phyloP scores from a whole-genome alignment of 164 flowering plant species.

The Annona cherimola region DNA sequence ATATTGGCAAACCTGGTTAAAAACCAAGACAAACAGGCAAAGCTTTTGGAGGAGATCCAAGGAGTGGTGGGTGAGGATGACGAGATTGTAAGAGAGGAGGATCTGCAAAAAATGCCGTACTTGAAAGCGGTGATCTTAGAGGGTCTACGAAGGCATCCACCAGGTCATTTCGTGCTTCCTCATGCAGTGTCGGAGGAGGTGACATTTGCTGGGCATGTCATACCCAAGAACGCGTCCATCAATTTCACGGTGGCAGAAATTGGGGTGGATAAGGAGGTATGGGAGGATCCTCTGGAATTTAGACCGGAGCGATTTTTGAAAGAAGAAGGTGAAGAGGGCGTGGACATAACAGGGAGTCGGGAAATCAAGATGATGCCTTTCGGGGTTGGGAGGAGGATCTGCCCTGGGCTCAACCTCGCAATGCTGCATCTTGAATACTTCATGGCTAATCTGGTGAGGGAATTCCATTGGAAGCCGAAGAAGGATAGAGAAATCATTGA shows the following conservation, averaged over 20 bases:
- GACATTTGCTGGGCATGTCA: constrained; percentile 16
- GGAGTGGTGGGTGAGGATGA: not conserved
- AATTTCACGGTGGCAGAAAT: constrained; percentile 36
- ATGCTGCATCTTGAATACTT: constrained; percentile 24
- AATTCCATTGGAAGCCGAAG: constrained; percentile 40
- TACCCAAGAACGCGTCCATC: constrained; percentile 25
- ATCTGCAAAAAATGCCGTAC: constrained; percentile 11
- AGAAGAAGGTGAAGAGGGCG: constrained; percentile 6
- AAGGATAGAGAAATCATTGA: constrained; percentile 15
- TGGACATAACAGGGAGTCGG: constrained; percentile 32
- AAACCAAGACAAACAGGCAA: constrained; percentile 10
- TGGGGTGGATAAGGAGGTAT: constrained; percentile 20
- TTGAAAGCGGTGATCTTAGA: constrained; percentile 16
- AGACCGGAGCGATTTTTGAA: constrained; percentile 40
- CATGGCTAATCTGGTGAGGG: constrained; percentile 30
- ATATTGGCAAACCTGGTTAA: constrained; percentile 31
- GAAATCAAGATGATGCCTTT: constrained; percentile 58
- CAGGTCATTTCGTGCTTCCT: constrained; percentile 14
- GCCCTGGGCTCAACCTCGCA: constrained; percentile 15
- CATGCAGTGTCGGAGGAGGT: constrained; percentile 30
- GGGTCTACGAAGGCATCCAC: constrained; percentile 14
- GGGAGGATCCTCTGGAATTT: constrained; percentile 34
- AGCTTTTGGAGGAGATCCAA: constrained; percentile 6
- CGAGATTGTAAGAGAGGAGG: constrained; percentile 18
- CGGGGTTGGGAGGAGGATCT: constrained; percentile 37